phyloP scores from a whole-genome alignment of 768 basidiomycete species.

The Suillus hirtellus region DNA sequence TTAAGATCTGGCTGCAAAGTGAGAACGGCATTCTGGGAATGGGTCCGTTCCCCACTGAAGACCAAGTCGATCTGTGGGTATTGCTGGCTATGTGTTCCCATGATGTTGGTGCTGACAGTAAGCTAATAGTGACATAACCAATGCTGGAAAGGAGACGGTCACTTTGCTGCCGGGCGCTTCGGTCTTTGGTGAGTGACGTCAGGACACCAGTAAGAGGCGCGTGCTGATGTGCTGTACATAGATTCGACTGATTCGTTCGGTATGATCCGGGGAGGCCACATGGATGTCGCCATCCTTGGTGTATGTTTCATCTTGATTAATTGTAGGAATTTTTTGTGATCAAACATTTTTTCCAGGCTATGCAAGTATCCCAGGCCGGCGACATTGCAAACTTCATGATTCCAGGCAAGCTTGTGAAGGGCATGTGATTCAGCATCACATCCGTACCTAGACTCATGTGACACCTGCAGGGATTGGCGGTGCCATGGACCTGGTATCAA shows the following conservation, averaged over 20 bases:
- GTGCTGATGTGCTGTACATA: constrained; percentile 25
- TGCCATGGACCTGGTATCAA: constrained; percentile 90
- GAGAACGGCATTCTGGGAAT: constrained; percentile 85
- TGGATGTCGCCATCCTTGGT: constrained; percentile 88
- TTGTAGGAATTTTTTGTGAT: constrained; percentile 6
- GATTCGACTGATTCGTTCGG: constrained; percentile 88
- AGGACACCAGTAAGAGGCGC: background rate
- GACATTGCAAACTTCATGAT: constrained; percentile 98
- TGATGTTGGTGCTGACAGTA: background rate
- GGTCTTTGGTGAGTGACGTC: constrained; percentile 62
- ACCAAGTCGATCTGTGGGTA: constrained; percentile 70
- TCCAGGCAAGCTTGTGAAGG: constrained; percentile 84
- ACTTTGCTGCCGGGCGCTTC: constrained; percentile 86
- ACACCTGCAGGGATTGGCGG: constrained; percentile 73
- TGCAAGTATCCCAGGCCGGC: constrained; percentile 87
- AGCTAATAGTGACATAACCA: constrained; percentile 68
- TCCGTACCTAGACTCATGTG: background rate
- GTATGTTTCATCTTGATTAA: constrained; percentile 40
- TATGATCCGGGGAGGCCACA: constrained; percentile 93
- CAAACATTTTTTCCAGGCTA: constrained; percentile 49
- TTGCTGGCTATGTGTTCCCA: background rate
- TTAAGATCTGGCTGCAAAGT: constrained; percentile 79
- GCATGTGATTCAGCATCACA: constrained; percentile 27
- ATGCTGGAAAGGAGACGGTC: constrained; percentile 87
- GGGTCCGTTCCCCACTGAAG: constrained; percentile 76